Evolutionary conservation across 768 basidiomycete genomes (phyloP), one percentile per base, ranked within the genome.

Genomic region (Mycena indigotica): DNA sequence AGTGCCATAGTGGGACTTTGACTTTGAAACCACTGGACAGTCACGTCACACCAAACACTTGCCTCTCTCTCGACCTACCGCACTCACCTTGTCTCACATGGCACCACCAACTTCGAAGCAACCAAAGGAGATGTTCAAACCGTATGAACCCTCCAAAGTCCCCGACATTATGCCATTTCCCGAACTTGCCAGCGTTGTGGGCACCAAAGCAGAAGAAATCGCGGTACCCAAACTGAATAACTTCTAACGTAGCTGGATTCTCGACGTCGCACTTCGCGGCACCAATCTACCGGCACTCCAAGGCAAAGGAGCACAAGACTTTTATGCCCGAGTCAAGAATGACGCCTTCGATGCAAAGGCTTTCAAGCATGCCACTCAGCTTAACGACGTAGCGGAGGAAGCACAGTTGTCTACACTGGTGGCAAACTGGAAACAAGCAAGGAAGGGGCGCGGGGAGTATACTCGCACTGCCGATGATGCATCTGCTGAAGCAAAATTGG

Each of bases 111-210:
- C n/a, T n/a, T n/a, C n/a, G n/a, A n/a, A 16, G 23, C 48, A 50
- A 19, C 0, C 39, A 23, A 59, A 50, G 26, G 41, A 60, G 32
- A 59, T 54, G 53, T 59, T 59, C 40, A 23, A 35, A 2, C 8
- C 58, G 3, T 59, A 59, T 48, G 28, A 38, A 29, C 17, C 12
- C 3, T 28, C 28, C 13, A 26, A 19, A 12, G 53, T 59, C 16
- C 58, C 58, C 38, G 53, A 28, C 16, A 17, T 19, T 16, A 59
- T 59, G 58, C 58, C 58, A 3, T 55, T 59, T 23, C 58, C 58
- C 21, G 39, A 29, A 1, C 3, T 59, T 13, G 13, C 29, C 3
- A 12, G 17, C 13, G 49, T 59, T 13, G 24, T 4, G 2, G 16
- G 17, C 24, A 39, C 28, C 21, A 54, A 44, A 35, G 30, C 23